phyloP scores from a whole-genome alignment of 2,329 filamentous ascomycete genomes.

The Curvularia hawaiiensis region DNA sequence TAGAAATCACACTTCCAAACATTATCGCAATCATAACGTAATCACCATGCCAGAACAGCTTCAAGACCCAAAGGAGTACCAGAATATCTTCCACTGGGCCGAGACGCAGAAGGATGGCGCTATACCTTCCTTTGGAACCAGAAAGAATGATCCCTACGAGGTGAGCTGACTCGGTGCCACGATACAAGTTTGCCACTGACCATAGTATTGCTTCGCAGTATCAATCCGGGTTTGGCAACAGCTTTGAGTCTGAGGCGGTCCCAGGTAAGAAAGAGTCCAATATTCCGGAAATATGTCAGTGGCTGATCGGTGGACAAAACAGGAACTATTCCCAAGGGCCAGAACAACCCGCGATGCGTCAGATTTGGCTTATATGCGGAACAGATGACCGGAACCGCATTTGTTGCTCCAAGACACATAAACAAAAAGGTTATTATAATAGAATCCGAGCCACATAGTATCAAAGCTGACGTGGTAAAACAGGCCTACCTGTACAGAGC shows the following conservation, averaged over 20 bases:
- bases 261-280: conserved; percentile 36
- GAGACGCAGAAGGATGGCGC: conserved; percentile 64
- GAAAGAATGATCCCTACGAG: conserved; percentile 61
- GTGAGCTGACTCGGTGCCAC: conserved; percentile 36
- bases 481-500: conserved; percentile 43
- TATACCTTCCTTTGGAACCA: conserved; percentile 60
- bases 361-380: conserved; percentile 47
- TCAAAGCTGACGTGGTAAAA: conserved; percentile 9
- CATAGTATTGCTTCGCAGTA: conserved; percentile 46
- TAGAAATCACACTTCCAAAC: neutral
- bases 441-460: neutral
- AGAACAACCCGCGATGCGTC: conserved; percentile 49
- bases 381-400: conserved; percentile 45
- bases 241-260: conserved; percentile 54
- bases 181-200: conserved; percentile 13
- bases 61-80: conserved; percentile 46
- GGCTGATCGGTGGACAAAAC: conserved; percentile 19
- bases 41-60: conserved; percentile 31
- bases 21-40: neutral
- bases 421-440: conserved; percentile 38
- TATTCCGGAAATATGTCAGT: conserved; percentile 4
- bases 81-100: conserved; percentile 56
- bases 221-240: conserved; percentile 62
- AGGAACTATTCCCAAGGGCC: conserved; percentile 53
- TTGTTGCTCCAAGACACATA: conserved; percentile 44